Evolutionary conservation across 2,329 filamentous ascomycete genomes (phyloP), one percentile per base, ranked within the genome.

Genomic region (Neonectria faginata): DNA sequence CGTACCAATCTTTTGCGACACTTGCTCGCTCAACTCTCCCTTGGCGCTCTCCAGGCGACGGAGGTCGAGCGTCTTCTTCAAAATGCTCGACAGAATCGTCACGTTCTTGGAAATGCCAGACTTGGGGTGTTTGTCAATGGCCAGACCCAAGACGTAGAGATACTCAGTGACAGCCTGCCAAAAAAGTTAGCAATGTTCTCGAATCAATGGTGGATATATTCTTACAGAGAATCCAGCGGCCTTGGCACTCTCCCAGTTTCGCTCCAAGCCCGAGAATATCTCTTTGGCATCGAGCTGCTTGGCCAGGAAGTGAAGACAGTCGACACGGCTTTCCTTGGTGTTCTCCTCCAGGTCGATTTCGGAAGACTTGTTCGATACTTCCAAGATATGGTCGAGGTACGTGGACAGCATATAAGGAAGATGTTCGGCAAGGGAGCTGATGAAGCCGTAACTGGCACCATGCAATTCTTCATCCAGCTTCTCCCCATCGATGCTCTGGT

Each of bases 401-500:
- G 86, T 84, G 11, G 93, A 93, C 65, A 98, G 84, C 89, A 98
- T 97, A 80, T 92, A 97, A 1, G 95, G 93, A 27, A 98, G 82
- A 71, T 96, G 89, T 70, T 96, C 90, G 12, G 95, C 88, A 48
- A 97, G 83, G 8, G 93, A 88, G 52, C 89, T 91, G 66, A 97
- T 84, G 62, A 98, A 89, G 0, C 92, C 87, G 78, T 92, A 97
- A 9, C 89, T 88, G 3, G 95, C 93, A 72, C 95, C 92, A 76
- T 97, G 93, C 31, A 97, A 82, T 69, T 89, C 87, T 18, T 84
- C 79, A 58, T 90, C 86, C 36, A 84, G 82, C 27, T 83, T 81
- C 14, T 83, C 84, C 16, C 81, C 84, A 52, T 83, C 81, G 27
- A 84, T 81, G 67, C 90, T 92, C 62, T 85, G 80, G 55, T 89